These are phyloP conservation scores for Apiotrichum veenhuisii DNA, from an alignment of 1,284 basidiomycete species.

Conservation along the genomic window DNA sequence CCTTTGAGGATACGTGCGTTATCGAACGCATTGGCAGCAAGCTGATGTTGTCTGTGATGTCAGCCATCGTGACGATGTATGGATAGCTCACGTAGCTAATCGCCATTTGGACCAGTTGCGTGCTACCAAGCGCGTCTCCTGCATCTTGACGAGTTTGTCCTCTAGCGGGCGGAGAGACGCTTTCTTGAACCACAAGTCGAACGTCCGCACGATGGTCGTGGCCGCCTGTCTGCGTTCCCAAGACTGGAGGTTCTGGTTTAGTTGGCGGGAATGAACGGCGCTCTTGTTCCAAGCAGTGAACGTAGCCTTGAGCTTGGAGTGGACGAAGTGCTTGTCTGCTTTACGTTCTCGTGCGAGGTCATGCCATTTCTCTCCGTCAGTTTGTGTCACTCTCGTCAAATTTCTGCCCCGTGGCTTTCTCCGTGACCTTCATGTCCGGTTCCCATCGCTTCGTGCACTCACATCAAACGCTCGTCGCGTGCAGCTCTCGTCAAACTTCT, in stretches of 20 bases:
- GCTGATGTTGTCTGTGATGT: slow-evolving; percentile 2
- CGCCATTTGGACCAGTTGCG: slow-evolving; percentile 27
- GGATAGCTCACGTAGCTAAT: slow-evolving; percentile 15
- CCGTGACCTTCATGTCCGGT: slow-evolving; percentile 29
- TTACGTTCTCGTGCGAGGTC: slow-evolving; percentile 9
- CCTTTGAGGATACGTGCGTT: slow-evolving; percentile 7
- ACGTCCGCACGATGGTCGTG: background rate
- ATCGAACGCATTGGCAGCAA: slow-evolving; percentile 8
- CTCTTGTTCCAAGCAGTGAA: slow-evolving; percentile 8
- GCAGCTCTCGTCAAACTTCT: background rate
- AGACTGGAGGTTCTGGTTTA: background rate
- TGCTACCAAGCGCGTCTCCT: slow-evolving; percentile 11
- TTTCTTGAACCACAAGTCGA: slow-evolving; percentile 21
- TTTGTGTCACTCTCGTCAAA: slow-evolving; percentile 15
- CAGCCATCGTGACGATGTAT: background rate
- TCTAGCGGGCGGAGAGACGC: slow-evolving; percentile 14
- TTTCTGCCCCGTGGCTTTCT: slow-evolving; percentile 4
- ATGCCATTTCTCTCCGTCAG: slow-evolving; percentile 16
- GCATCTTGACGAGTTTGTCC: slow-evolving; percentile 1
- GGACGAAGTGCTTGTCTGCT: slow-evolving; percentile 16
- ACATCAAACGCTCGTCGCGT: slow-evolving; percentile 22
- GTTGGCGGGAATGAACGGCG: slow-evolving; percentile 6
- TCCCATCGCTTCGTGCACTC: slow-evolving; percentile 36
- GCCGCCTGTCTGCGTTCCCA: slow-evolving; percentile 7
- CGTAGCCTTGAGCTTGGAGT: slow-evolving; percentile 1